Evolutionary conservation across 305 asterid genomes (phyloP), one percentile per base, ranked within the genome.

Genomic region (Ajuga reptans): DNA sequence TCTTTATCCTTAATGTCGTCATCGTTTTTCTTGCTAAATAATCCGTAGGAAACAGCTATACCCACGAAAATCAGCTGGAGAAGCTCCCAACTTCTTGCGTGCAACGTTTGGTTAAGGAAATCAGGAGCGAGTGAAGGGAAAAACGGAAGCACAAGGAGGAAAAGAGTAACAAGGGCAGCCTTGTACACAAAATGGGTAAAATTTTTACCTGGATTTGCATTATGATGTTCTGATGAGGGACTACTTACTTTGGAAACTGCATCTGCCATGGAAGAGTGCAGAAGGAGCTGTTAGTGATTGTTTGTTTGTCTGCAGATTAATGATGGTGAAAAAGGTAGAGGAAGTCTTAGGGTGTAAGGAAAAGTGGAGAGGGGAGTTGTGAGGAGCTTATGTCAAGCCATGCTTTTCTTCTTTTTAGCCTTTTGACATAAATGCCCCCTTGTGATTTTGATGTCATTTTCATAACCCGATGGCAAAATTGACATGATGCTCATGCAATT

Each of bases 21-120:
- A 15, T 89, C 93, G 15, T 86, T 90, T 79, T 81, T 85, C 83
- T 71, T 83, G 86, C 99, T 91, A 41, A 93, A 93, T 0, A 93
- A 77, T 1, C 99, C 99, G 49, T 93, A 93, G n/a, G 99, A 93
- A 57, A 93, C 97, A 14, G 96, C 96, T 37, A 93, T 84, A n/a
- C 99, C 99, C 52, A 93, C 97, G 63, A 87, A 86, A 68, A 93
- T 73, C 7, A 93, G 89, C 82, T 93, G 99, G 56, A 93, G 76
- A 74, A 91, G 82, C 84, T 93, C 99, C 96, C 96, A 90, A 43
- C 89, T 89, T 68, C 86, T 79, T 1, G 92, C 82, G 18, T 88
- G 84, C 0, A 87, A 56, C 33, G 86, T 78, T 73, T 86, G 95
- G 83, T 72, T 89, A 6, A 92, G 29, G 78, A 82, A 84, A 36